Percentiles rank a stretch among this genome's conserved stretches.
phyloP scores from a whole-genome alignment of 208 protist species.

The Trypanosomatidae sp. region DNA sequence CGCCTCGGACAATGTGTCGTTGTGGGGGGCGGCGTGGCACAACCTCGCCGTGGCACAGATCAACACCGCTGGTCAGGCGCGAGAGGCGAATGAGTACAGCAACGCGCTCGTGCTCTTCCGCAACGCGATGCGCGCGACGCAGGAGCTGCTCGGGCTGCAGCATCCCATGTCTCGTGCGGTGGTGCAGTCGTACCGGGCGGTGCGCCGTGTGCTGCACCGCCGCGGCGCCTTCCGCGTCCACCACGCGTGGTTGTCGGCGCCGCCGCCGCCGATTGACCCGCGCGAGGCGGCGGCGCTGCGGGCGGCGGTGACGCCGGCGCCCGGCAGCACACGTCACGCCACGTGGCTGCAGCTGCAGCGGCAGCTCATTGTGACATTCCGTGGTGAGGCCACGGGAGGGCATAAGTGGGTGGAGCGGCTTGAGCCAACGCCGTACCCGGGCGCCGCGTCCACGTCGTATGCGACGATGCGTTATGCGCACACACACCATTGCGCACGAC shows the following conservation, averaged over 20 bases:
- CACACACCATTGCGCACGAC: too few relatives aligned
- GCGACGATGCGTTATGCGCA: too few relatives aligned
- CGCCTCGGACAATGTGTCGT: conserved; percentile 53
- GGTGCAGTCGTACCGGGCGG: conserved; percentile 45
- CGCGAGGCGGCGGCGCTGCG: conserved; percentile 41
- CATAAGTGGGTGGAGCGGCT: conserved; percentile 53
- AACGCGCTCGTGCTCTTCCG: conserved; percentile 63
- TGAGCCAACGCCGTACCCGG: conserved; percentile 47
- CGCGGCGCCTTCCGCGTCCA: conserved; percentile 66
- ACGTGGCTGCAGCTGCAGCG: conserved; percentile 30
- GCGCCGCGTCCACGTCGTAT: too few relatives aligned
- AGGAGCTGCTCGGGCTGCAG: conserved; percentile 52
- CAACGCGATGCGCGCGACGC: conserved; percentile 77
- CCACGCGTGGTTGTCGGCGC: conserved; percentile 42
- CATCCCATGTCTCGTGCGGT: conserved; percentile 74
- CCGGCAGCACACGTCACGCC: conserved; percentile 26
- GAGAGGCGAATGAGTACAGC: conserved; percentile 42
- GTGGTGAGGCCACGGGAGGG: conserved; percentile 50
- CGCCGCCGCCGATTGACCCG: conserved; percentile 50
- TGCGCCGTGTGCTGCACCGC: conserved; percentile 35
- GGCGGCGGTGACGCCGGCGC: conserved; percentile 14
- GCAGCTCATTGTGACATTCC: conserved; percentile 78
- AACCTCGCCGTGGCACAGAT: conserved; percentile 78
- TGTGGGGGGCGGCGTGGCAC: conserved; percentile 85
- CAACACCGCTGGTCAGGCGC: conserved; percentile 39